Evolutionary conservation across 2,329 filamentous ascomycete species (phyloP), one percentile per base, ranked within the genome.

Genomic region (Sclerotinia glacialis): DNA sequence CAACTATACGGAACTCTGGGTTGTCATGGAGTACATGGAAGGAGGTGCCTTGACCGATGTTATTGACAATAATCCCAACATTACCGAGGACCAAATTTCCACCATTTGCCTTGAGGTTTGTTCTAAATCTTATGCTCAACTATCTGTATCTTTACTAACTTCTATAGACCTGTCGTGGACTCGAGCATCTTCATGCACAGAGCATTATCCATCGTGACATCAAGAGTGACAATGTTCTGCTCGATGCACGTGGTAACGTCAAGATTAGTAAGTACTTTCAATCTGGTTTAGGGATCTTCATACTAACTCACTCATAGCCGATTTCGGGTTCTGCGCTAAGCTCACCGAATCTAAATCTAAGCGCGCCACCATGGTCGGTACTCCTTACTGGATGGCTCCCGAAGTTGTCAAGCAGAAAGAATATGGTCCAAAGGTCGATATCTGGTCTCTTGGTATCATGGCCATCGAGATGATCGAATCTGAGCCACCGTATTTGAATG

Each of bases 1-100:
- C 78, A 94, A 95, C 78, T 93, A 91, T 74, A 86, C 91, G 65
- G 95, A 99, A 78, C 85, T 99, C n/a, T 99, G 95, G 95, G 93
- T 99, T 14, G 94, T 99, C 63, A 97, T 99, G 95, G 95, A 99
- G 81, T 99, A 93, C 76, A 99, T 99, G 95, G 95, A 99, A 80
- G 95, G 95, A 74, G 95, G 95, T 80, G 92, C 95, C 69, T 81
- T 99, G 78, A 99, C 95, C 1, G 95, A 99, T 82, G 93, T 99
- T 68, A 99, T 99, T 79, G 95, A 99, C 79, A 97, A 98, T 81
- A 99, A 98, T 79, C 86, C 90, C 2, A 87, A 89, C 67, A 97
- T 99, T 73, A 92, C 90, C 6, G 95, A 99, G 78, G 92, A 97
- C 77, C 95, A 99, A 78, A 99, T 99, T 75, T 92, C 95, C 12